Evolutionary conservation across 2,329 filamentous ascomycete genomes (phyloP), one percentile per base, ranked within the genome.

Genomic region (Chlorencoelia australis): DNA sequence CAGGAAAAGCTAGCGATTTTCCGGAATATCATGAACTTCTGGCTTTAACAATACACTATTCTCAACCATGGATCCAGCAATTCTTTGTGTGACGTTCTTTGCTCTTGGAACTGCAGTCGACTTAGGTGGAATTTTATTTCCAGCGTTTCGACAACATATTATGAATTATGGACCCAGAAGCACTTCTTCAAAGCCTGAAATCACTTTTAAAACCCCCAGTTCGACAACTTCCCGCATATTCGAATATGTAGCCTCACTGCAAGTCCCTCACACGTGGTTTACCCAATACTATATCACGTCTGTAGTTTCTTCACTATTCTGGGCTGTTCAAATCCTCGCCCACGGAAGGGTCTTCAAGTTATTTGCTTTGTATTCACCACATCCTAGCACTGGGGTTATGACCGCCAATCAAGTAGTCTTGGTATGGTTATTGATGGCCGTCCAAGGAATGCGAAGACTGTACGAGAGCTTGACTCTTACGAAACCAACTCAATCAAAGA

Each of bases 201-300:
- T n/a, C n/a, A n/a, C n/a, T n/a, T n/a, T n/a, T n/a, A 26, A 43
- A 11, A 5, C 26, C 17, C 5, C 41, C 10, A 33, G 22, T 14
- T 24, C 13, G 15, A 33, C 15, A 27, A 16, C 22, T 17, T 26
- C 13, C 7, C 38, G 11, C 10, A 8, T 48, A 4, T 26, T 54
- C 13, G 32, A 47, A 25, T 41, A 33, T n/a, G 14, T 53, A 32
- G 45, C 41, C 15, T 49, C 43, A 8, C 35, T 53, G 25, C 45
- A 53, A 65, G 80, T 95, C 22, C 87, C 89, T 15, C 91, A 96
- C 61, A 72, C 72, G 43, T 96, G 84, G 78, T 96, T 96, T 59
- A 71, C 69, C 28, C 82, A 91, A 50, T 96, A 94, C 62, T 96
- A 98, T 58, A 54, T 82, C 35, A 57, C 77, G 22, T 89, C 84